Conservation (phyloP, 192 early-diverging fungal genomes). For the Diversispora eburnea region DNA sequence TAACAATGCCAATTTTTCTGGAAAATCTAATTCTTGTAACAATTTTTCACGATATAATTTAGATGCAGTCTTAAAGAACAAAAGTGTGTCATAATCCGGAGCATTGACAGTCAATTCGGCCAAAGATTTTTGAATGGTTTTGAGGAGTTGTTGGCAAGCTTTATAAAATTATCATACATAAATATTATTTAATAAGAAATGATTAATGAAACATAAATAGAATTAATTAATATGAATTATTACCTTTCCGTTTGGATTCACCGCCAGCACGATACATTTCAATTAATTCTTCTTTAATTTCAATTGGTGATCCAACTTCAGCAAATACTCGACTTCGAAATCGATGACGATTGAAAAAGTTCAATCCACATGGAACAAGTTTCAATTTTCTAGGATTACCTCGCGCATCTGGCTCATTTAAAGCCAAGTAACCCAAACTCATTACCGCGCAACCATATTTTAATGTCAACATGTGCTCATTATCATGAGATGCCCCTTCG, state of each 20-base stretch:
- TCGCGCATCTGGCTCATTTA: slow-evolving; percentile 27
- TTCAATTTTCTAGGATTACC: slow-evolving; percentile 29
- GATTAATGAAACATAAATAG: not conserved
- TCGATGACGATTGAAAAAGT: slow-evolving; percentile 47
- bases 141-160: slow-evolving; percentile 42
- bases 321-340: slow-evolving; percentile 44
- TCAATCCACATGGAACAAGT: slow-evolving; percentile 43
- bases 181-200: not conserved
- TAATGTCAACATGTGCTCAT: slow-evolving; percentile 41
- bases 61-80: slow-evolving; percentile 39
- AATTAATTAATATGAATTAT: not conserved
- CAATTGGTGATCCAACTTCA: slow-evolving; percentile 35
- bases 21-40: slow-evolving; percentile 32
- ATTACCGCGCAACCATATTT: slow-evolving; percentile 47
- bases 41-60: slow-evolving; percentile 34
- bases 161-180: slow-evolving; percentile 12
- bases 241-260: slow-evolving; percentile 38
- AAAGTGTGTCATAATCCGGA: slow-evolving; percentile 40
- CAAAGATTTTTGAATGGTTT: slow-evolving; percentile 39
- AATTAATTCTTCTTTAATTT: slow-evolving; percentile 34
- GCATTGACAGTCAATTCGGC: slow-evolving; percentile 41
- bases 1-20: slow-evolving; percentile 38
- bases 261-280: slow-evolving; percentile 37
- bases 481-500: slow-evolving; percentile 41
- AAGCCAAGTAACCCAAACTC: slow-evolving; percentile 41